A percentile compares a stretch with the other conserved stretches of the same genome.
phyloP scores from a whole-genome alignment of 768 basidiomycete genomes.

The Aureoboletus auriporus region DNA sequence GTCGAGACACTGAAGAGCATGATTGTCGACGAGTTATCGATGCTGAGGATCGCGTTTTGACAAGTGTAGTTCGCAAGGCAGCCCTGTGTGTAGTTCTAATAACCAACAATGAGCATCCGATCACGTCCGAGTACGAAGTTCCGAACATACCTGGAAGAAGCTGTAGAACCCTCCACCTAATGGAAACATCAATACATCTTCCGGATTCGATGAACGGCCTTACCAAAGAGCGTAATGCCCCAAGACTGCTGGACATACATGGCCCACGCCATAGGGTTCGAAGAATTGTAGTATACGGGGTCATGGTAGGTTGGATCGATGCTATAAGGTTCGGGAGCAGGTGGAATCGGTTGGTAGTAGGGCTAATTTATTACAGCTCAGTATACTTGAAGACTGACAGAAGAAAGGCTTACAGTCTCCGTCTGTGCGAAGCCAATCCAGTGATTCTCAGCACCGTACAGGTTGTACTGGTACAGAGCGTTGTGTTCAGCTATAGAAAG shows the following conservation, averaged over 20 bases:
- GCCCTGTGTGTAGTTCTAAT: slow-evolving; percentile 37
- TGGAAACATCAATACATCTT: not conserved
- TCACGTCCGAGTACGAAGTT: not conserved
- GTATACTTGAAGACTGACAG: not conserved
- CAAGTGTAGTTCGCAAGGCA: slow-evolving; percentile 38
- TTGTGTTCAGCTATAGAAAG: slow-evolving; percentile 39
- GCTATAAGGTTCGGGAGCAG: slow-evolving; percentile 40
- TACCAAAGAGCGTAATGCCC: slow-evolving; percentile 44
- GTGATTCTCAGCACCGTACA: slow-evolving; percentile 43
- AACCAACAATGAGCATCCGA: not conserved
- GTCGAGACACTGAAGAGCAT: slow-evolving; percentile 47
- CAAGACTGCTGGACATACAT: slow-evolving; percentile 39
- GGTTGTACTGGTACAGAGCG: slow-evolving; percentile 45
- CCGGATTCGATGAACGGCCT: not conserved
- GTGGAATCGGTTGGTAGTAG: slow-evolving; percentile 47
- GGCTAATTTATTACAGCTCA: slow-evolving; percentile 30
- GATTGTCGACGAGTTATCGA: slow-evolving; percentile 39
- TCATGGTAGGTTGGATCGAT: slow-evolving; percentile 34
- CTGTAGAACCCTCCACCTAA: slow-evolving; percentile 48
- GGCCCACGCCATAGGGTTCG: slow-evolving; percentile 38
- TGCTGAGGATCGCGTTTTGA: slow-evolving; percentile 40
- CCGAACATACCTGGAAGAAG: slow-evolving; percentile 42
- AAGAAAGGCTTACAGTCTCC: slow-evolving; percentile 37
- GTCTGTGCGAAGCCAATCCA: slow-evolving; percentile 52
- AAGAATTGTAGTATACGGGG: slow-evolving; percentile 32